Evolutionary conservation across 78 protist species (phyloP).

Genomic region (Mantamonas sphyraenae): DNA sequence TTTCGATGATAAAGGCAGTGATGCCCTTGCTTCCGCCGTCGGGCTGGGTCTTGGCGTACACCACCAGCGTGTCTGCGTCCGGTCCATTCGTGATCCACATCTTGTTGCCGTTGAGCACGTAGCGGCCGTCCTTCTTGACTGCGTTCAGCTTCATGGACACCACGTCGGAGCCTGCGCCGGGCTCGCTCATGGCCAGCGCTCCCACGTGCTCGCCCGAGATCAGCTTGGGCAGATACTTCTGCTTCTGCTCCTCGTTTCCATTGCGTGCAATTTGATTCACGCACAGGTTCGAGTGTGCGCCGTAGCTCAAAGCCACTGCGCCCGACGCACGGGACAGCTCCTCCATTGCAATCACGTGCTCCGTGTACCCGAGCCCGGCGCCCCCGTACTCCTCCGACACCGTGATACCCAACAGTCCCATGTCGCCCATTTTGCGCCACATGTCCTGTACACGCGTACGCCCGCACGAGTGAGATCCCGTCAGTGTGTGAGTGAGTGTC

Average conservation of each 20-base stretch:
- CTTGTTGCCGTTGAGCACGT: constrained; percentile 70
- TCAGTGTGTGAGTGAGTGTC: background rate
- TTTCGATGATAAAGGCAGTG: constrained; percentile 69
- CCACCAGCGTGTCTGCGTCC: constrained; percentile 73
- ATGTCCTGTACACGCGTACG: constrained; percentile 13
- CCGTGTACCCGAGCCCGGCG: constrained; percentile 55
- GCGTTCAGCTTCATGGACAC: constrained; percentile 74
- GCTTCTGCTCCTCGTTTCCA: constrained; percentile 79
- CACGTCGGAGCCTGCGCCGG: constrained; percentile 89
- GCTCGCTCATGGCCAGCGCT: constrained; percentile 90
- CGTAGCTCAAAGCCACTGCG: constrained; percentile 76
- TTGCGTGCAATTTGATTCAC: constrained; percentile 79
- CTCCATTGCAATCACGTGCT: constrained; percentile 73
- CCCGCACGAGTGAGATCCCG: background rate
- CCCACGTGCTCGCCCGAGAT: constrained; percentile 87
- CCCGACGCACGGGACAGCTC: constrained; percentile 69
- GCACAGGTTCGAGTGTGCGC: constrained; percentile 88
- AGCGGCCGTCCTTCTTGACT: constrained; percentile 47
- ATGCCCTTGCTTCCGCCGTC: constrained; percentile 53
- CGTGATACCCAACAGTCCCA: constrained; percentile 83
- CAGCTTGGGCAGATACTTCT: constrained; percentile 59
- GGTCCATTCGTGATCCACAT: constrained; percentile 89
- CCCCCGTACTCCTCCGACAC: constrained; percentile 72
- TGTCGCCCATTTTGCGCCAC: constrained; percentile 73
- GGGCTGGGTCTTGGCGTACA: constrained; percentile 79